phyloP scores from a whole-genome alignment of 176 grass and related monocot genomes.

The Thalia dealbata region DNA sequence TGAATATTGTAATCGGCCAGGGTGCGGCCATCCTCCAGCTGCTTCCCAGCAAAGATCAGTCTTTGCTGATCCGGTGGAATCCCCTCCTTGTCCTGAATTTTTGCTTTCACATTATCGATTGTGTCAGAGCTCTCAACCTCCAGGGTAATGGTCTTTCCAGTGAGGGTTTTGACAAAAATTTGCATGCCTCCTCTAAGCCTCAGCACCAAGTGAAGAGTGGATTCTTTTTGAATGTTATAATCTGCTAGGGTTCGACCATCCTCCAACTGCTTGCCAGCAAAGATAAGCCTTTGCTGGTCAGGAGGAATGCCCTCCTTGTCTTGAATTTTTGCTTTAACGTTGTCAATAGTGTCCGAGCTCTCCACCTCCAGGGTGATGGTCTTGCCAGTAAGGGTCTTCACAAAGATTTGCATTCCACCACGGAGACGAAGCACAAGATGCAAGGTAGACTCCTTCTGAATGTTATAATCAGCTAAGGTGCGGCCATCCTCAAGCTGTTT shows the following conservation, averaged over 20 bases:
- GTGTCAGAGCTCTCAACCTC: neutral
- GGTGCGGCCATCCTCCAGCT: too few relatives aligned
- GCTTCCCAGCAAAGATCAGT: neutral
- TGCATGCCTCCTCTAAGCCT: neutral
- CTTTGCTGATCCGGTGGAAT: too few relatives aligned
- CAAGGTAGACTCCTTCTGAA: neutral
- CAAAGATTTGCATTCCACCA: constrained; percentile 23
- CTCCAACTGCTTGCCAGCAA: neutral
- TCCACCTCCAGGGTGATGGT: constrained; percentile 30
- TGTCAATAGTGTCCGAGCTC: constrained; percentile 20
- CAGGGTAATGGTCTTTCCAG: neutral
- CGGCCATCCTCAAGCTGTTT: constrained; percentile 14
- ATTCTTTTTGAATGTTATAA: neutral
- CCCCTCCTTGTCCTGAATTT: too few relatives aligned
- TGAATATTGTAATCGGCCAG: too few relatives aligned
- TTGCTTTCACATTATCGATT: too few relatives aligned
- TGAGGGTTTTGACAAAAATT: neutral
- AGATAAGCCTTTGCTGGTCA: neutral
- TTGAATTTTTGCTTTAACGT: constrained; percentile 22
- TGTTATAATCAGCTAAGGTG: constrained; percentile 5
- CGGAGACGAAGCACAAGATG: too few relatives aligned
- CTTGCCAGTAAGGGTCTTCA: constrained; percentile 29
- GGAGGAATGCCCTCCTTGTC: constrained; percentile 19
- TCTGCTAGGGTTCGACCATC: neutral
- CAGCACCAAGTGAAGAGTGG: neutral